Evolutionary conservation across 2,329 filamentous ascomycete genomes (phyloP), one percentile per base, ranked within the genome.

Genomic region (Colletotrichum plurivorum): DNA sequence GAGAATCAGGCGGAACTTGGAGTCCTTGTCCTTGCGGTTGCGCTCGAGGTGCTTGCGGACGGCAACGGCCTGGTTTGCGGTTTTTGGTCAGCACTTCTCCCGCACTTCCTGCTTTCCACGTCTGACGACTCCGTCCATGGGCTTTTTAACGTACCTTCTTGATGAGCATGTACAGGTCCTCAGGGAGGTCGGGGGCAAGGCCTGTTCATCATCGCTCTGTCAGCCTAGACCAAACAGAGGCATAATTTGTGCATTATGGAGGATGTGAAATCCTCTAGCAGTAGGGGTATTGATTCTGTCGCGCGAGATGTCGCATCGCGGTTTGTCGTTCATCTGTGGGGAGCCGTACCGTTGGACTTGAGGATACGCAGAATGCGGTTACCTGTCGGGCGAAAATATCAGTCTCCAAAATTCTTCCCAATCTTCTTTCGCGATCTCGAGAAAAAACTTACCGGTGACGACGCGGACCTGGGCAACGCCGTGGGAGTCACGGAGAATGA

Each of bases 21-120:
- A 94, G 90, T 99, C 96, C 90, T 94, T 97, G 91, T 99, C 96
- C 92, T 99, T 99, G 88, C 96, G 95, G 93, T 99, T 99, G 87
- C 94, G 94, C 92, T 98, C 94, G 78, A 99, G 94, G 88, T 99
- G 97, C 94, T 99, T 99, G 89, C 96, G 95, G 88, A 99, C 96
- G 83, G 95, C 93, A 79, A 98, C 95, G 79, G 95, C 95, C 94
- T 96, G 72, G 41, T 3, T 13, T 10, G n/a, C 20, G 2, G 3
- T 25, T n/a, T 12, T 25, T 18, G 8, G 45, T 70, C 54, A 70
- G 18, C 51, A 41, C 41, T 13, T 20, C 43, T 46, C 43, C 43
- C 15, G 7, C 9, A 15, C 43, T 10, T 46, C 36, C 55, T 9
- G n/a, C 45, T 41, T 56, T 22, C 20, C 20, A 22, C 57, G 52